Evolutionary conservation across 2,329 filamentous ascomycete species (phyloP).

Genomic region (Cordyceps sp.): DNA sequence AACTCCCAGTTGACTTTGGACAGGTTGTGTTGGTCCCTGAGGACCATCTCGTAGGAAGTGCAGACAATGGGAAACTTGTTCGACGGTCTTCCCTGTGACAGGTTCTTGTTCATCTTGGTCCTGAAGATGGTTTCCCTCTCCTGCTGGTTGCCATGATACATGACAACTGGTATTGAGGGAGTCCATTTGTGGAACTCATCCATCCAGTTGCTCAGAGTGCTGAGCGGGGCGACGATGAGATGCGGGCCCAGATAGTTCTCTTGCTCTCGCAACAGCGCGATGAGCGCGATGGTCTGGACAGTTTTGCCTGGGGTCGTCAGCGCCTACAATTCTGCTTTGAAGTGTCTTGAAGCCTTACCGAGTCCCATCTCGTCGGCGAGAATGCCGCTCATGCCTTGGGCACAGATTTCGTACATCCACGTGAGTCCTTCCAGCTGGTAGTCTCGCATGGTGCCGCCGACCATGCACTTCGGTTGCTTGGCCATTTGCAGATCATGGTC

Average conservation of each 20-base stretch:
- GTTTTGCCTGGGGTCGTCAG: slow-evolving; percentile 50
- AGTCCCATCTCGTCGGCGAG: slow-evolving; percentile 90
- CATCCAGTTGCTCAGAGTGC: slow-evolving; percentile 89
- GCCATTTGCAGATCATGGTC: slow-evolving; percentile 62
- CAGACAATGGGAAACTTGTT: slow-evolving; percentile 77
- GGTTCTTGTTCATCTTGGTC: slow-evolving; percentile 52
- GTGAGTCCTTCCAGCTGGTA: slow-evolving; percentile 92
- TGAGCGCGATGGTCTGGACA: slow-evolving; percentile 74
- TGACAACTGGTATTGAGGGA: slow-evolving; percentile 68
- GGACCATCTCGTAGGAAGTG: slow-evolving; percentile 91
- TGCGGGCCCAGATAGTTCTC: slow-evolving; percentile 75
- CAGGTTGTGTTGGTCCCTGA: slow-evolving; percentile 71
- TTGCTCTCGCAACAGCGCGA: slow-evolving; percentile 75
- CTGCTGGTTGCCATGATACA: slow-evolving; percentile 76
- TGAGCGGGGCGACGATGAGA: slow-evolving; percentile 76
- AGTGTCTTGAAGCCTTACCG: slow-evolving; percentile 24
- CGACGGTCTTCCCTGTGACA: slow-evolving; percentile 40
- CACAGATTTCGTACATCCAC: slow-evolving; percentile 75
- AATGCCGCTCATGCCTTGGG: slow-evolving; percentile 79
- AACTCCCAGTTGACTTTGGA: slow-evolving; percentile 87
- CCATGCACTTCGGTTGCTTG: slow-evolving; percentile 69
- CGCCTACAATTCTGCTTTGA: background rate
- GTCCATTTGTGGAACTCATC: slow-evolving; percentile 88
- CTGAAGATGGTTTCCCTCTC: slow-evolving; percentile 63
- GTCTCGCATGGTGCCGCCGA: slow-evolving; percentile 77